Evolutionary conservation across 2,329 filamentous ascomycete species (phyloP).

Genomic region (Paraconiothyrium sp.): DNA sequence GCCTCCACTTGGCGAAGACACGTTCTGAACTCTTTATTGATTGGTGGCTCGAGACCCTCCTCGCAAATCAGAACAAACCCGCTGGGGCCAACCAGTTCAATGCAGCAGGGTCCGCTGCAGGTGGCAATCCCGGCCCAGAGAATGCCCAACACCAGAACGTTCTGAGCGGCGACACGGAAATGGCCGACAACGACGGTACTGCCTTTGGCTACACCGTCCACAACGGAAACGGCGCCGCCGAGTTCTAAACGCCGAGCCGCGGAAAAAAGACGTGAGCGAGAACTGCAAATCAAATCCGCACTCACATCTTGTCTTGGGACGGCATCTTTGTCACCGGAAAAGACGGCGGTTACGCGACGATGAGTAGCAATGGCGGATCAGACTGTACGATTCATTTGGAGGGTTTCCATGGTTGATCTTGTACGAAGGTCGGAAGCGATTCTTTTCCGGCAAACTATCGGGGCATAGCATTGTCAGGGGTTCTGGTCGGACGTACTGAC

Average conservation of each 20-base stretch:
- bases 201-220: constrained; percentile 54
- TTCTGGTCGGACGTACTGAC: not conserved
- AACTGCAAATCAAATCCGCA: constrained; percentile 20
- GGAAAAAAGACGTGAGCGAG: constrained; percentile 25
- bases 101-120: constrained; percentile 47
- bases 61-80: constrained; percentile 71
- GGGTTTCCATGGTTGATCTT: constrained; percentile 4
- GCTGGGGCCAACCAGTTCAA: constrained; percentile 56
- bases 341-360: constrained; percentile 28
- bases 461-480: constrained; percentile 3
- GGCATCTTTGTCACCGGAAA: constrained; percentile 35
- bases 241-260: constrained; percentile 46
- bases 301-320: constrained; percentile 19
- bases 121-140: constrained; percentile 45
- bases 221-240: constrained; percentile 52
- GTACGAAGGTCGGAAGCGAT: constrained; percentile 11
- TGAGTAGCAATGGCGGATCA: constrained; percentile 23
- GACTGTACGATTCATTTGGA: constrained; percentile 28
- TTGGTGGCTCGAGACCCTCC: constrained; percentile 75
- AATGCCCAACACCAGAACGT: constrained; percentile 53
- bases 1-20: constrained; percentile 52
- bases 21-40: constrained; percentile 62
- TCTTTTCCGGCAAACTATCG: not conserved
- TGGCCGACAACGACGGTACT: constrained; percentile 53
- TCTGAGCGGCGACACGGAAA: constrained; percentile 56